Percentiles rank a stretch among this genome's conserved stretches.
Evolutionary conservation across 176 grass and related monocot genomes (phyloP).

Genomic region (Musa acuminata): DNA sequence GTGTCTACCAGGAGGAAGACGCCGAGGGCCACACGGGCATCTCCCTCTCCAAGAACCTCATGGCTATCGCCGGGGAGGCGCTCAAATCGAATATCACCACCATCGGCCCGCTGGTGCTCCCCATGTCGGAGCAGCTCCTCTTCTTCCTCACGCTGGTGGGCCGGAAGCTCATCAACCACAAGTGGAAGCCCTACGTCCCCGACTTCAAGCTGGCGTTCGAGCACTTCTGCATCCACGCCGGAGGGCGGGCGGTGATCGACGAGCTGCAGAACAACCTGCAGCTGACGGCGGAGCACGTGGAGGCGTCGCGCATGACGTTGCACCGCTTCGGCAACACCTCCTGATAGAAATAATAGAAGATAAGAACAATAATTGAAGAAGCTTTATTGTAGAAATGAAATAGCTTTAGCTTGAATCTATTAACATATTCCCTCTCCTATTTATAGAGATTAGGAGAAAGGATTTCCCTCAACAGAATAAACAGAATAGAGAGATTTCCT

Average conservation of each 20-base stretch:
- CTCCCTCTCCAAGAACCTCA: no score
- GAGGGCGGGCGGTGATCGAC: constrained; percentile 77
- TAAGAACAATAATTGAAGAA: no score
- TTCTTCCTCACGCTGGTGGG: constrained; percentile 13
- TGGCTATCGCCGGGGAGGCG: no score
- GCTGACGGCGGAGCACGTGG: constrained; percentile 59
- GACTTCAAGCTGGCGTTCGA: constrained; percentile 57
- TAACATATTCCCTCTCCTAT: no score
- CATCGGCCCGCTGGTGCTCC: no score
- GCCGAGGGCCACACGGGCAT: not conserved
- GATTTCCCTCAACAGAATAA: no score
- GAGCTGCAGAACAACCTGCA: constrained; percentile 77
- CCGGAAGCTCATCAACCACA: constrained; percentile 6
- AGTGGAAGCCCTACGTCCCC: constrained; percentile 18
- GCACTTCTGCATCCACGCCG: constrained; percentile 96
- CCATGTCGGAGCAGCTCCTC: constrained; percentile 18
- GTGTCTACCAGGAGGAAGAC: constrained; percentile 14
- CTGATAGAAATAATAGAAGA: no score
- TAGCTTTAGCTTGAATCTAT: no score
- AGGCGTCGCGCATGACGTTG: constrained; percentile 84
- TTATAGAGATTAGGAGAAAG: no score
- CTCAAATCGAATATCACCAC: no score
- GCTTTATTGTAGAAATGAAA: no score
- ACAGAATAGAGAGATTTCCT: no score
- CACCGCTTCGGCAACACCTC: constrained; percentile 96